Evolutionary conservation across 495 filamentous ascomycete species (phyloP), one percentile per base, ranked within the genome.

Genomic region (Talaromyces ruber): DNA sequence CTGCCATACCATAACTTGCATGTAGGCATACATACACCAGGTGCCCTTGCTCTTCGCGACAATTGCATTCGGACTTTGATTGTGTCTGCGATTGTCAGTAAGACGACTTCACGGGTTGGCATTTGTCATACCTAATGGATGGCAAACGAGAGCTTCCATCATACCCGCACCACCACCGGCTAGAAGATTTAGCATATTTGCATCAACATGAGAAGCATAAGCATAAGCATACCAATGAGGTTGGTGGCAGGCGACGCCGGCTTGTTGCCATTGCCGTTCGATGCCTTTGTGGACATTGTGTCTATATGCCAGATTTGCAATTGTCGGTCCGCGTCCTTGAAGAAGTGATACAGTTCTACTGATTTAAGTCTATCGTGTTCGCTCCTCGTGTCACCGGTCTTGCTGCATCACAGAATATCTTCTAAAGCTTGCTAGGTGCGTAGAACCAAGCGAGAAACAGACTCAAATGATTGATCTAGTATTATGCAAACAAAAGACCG

Each of bases 51-150:
- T 68, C 95, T 85, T 54, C 89, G 82, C 30, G 94, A 98, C 30
- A 99, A 87, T 78, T 99, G 95, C 95, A 99, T 99, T 64, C 95
- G 95, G 59, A 99, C 95, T 85, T 99, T 97, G 80, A 97, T 93
- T 26, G 92, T 97, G 71, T 97, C 93, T 88, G 68, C 39, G 43
- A 64, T 64, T 55, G 64, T 75, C 60, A 71, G 66, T 55, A 60
- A 30, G 29, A 43, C 54, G 0, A 14, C 57, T 18, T 43, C 18
- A 37, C 54, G 30, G 18, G 24, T 18, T 29, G 37, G 26, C 37
- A 25, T 14, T 18, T 32, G 8, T 74, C 82, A 64, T 82, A 95
- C 91, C 91, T 30, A 99, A 82, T 62, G 95, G 95, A 80, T 99
- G 95, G 76, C 95, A 99, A 63, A 84, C 91, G 57, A 99, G 85